Base-by-base conservation (phyloP, 1,139 yeast genomes). In the Pichia sp. region DNA sequence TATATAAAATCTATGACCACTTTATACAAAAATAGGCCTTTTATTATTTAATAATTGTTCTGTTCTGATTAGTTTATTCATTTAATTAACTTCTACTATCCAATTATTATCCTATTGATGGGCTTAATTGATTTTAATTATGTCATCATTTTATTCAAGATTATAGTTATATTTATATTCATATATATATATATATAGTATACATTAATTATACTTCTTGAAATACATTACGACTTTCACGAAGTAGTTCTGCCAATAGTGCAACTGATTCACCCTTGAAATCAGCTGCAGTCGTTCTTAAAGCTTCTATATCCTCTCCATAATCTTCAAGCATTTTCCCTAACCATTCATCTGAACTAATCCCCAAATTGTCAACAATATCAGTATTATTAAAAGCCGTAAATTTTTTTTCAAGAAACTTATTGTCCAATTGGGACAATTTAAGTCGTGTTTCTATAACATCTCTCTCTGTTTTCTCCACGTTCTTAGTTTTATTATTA, bases 281-380 rank as follows among this genome's bases (percentile, higher is more conserved):
- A 30, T 49, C 52, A 4, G 38, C 45, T 3, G 50, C 46, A 5
- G 32, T 41, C 3, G 38, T 40, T 24, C 53, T 41, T 20, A 51
- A 24, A 8, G 38, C 30, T 26, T 51, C 50, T 7, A 51, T 43
- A 26, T 51, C 53, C 12, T 51, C 52, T 3, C 52, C 53, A 28
- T 51, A 49, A 20, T 49, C 41, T 1, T 26, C 24, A 10, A 50
- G 37, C 51, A 50, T 48, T 35, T 37, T 31, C 6, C 31, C 20
- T 4, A 50, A 31, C 53, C 53, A 50, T 30, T 43, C 53, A 24
- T 50, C 52, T 4, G 51, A 40, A 16, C 36, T 26, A 8, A 44
- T 29, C 3, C 40, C 47, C 8, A 37, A 12, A 16, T 32, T 31
- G 5, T 7, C 35, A 20, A n/a, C n/a, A n/a, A n/a, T n/a, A n/a